Percentiles rank a stretch among this genome's conserved stretches.
phyloP scores from a whole-genome alignment of 2,329 filamentous ascomycete genomes.

The Apiospora kogelbergensis region DNA sequence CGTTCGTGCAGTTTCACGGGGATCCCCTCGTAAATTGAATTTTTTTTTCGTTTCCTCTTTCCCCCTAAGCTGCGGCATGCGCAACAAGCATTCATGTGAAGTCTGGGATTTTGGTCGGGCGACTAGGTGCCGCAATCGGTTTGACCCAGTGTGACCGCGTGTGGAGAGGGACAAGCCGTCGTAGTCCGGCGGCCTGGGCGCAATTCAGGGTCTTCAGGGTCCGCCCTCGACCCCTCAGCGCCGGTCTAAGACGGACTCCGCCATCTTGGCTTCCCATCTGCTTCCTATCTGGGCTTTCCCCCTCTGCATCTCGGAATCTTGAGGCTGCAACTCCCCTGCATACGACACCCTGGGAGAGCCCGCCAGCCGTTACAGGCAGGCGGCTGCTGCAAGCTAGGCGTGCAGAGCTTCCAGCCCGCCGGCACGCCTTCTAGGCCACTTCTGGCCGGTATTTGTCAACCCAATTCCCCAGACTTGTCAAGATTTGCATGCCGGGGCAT shows the following conservation, averaged over 20 bases:
- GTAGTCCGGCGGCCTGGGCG: background rate
- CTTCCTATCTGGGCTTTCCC: background rate
- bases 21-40: background rate
- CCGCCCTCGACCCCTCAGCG: background rate
- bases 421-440: background rate
- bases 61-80: background rate
- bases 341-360: background rate
- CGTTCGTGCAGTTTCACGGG: background rate
- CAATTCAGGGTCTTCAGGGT: background rate
- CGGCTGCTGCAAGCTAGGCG: background rate
- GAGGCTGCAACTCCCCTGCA: background rate
- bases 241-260: slow-evolving; percentile 6
- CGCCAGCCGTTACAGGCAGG: background rate
- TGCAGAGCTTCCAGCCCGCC: background rate
- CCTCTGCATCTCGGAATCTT: background rate
- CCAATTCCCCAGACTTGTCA: background rate
- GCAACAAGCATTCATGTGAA: background rate
- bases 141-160: background rate
- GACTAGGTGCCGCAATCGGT: background rate
- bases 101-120: background rate
- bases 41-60: background rate
- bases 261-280: background rate
- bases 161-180: background rate
- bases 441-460: background rate
- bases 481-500: background rate